Conservation (phyloP, 2,329 filamentous ascomycete genomes). For the Endoconidiophora laricicola region DNA sequence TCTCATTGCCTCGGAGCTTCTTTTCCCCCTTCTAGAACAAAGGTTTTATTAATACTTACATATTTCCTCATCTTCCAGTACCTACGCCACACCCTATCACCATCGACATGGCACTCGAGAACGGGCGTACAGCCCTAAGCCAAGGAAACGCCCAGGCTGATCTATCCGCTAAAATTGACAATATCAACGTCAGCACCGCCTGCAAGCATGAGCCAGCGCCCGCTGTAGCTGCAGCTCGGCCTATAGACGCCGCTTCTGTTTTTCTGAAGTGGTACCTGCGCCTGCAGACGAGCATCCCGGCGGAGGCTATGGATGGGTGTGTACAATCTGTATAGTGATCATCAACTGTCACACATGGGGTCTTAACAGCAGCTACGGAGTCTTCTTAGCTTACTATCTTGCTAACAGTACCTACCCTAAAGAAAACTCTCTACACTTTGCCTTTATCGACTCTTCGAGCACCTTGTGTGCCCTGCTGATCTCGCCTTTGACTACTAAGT, state of each 20-base stretch:
- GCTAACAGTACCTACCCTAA: constrained; percentile 43
- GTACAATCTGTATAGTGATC: constrained; percentile 20
- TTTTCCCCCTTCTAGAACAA: neutral
- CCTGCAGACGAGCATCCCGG: constrained; percentile 27
- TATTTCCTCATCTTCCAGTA: neutral
- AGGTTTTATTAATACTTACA: neutral
- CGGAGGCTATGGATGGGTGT: constrained; percentile 40
- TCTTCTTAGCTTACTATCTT: constrained; percentile 42
- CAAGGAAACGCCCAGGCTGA: too few relatives aligned
- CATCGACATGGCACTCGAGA: neutral
- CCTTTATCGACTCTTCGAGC: constrained; percentile 47
- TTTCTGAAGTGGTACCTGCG: too few relatives aligned
- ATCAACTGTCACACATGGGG: constrained; percentile 63
- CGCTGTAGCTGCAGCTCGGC: neutral
- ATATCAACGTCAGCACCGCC: neutral
- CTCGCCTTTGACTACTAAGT: constrained; percentile 49
- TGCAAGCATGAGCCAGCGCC: neutral
- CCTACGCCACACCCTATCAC: neutral
- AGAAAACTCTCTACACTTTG: constrained; percentile 49
- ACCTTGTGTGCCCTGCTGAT: constrained; percentile 39
- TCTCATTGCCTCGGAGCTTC: too few relatives aligned
- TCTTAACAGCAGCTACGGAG: constrained; percentile 36
- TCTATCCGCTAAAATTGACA: neutral
- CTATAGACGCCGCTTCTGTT: neutral
- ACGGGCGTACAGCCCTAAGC: neutral